Base-by-base conservation (phyloP, 139 green algal species). In the Micromonas pusilla region DNA sequence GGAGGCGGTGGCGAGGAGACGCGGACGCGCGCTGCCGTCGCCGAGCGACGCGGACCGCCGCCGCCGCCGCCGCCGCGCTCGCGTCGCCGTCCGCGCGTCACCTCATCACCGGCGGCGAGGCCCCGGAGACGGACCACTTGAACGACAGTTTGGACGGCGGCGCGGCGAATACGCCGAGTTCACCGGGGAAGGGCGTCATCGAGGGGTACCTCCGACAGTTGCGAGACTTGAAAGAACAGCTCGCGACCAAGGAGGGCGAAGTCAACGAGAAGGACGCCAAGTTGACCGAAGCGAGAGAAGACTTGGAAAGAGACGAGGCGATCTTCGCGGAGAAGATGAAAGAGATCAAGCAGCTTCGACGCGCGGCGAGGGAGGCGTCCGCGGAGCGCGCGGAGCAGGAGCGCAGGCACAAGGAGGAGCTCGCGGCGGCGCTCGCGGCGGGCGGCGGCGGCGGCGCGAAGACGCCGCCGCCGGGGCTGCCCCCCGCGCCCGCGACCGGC, bases 271-370 rank as follows among this genome's bases (percentile, higher is more conserved):
- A 57, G 45, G 45, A 57, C 45, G 45, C 45, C 45, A 70, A 33
- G 63, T 16, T 70, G 63, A 33, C 9, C 26, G 63, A 70, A 33
- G 63, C 63, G 9, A 6, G 28, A 5, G 28, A 70, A 25, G 71
- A 64, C 5, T 64, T 66, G 36, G 63, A 32, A 33, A 16, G 33
- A 26, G 71, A 77, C n/a, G 71, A 66, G 33, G 28, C 28, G 63
- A 70, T 70, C 13, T 70, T 70, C 63, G 26, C 63, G 26, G 63
- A 70, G 63, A 70, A 70, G 63, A 52, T 37, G 71, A 4, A 34
- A 16, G 52, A 77, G 71, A 65, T 66, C 71, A 77, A 65, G 71
- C 36, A 77, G 36, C 71, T 81, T 5, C 36, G 81, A 0, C 38
- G 66, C 0, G 79, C 72, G 78, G 64, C 79, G 72, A 37, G 78